Evolutionary conservation across 208 protist genomes (phyloP).

Genomic region (Crithidia thermophila): DNA sequence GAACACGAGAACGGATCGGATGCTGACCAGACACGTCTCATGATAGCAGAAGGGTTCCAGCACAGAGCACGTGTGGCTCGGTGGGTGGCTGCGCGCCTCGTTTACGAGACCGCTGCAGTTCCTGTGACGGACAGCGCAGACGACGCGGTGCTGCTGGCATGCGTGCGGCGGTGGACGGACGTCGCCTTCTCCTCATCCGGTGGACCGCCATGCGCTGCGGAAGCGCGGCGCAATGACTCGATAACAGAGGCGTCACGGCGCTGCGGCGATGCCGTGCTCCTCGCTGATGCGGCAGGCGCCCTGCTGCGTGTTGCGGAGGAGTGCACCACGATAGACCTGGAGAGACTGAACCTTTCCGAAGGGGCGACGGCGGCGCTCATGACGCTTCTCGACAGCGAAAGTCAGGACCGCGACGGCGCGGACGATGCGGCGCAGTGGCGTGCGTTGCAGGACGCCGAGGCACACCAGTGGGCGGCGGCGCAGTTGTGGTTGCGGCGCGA

Average conservation of each 20-base stretch:
- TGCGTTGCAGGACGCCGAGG: not conserved
- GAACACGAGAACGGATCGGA: not conserved
- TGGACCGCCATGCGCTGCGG: too few species aligned
- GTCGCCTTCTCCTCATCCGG: constrained; percentile 35
- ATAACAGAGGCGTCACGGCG: not conserved
- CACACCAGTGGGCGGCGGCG: not conserved
- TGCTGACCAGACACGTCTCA: not conserved
- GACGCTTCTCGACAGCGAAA: constrained; percentile 37
- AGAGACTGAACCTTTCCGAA: constrained; percentile 39
- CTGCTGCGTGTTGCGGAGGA: constrained; percentile 32
- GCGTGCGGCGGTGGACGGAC: constrained; percentile 64
- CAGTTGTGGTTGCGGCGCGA: not conserved
- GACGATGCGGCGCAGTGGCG: not conserved
- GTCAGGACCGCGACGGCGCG: constrained; percentile 1
- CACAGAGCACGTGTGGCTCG: constrained; percentile 22
- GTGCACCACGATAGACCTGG: constrained; percentile 31
- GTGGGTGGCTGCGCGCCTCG: constrained; percentile 54
- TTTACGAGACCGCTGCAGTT: constrained; percentile 40
- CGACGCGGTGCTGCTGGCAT: constrained; percentile 54
- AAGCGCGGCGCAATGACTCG: too few species aligned
- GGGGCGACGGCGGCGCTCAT: constrained; percentile 35
- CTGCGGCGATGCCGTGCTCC: constrained; percentile 12
- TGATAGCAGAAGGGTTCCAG: not conserved
- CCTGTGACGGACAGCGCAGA: constrained; percentile 27
- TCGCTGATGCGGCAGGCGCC: constrained; percentile 25